Percentiles rank a stretch among this genome's conserved stretches.
Evolutionary conservation across 768 basidiomycete genomes (phyloP).

Genomic region (Boletus rufocinnamomeus): DNA sequence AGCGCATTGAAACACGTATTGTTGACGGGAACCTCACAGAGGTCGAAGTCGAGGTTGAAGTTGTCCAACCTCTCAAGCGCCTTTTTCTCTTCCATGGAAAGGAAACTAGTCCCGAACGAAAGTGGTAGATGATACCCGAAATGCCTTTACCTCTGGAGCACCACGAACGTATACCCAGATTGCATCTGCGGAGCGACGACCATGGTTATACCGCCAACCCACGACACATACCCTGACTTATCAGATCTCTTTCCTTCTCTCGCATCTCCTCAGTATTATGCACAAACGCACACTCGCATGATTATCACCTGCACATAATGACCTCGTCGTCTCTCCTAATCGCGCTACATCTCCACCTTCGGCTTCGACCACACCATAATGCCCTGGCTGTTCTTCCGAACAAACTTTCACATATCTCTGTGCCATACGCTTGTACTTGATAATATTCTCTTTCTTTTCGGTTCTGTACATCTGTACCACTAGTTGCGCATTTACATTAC

Average conservation of each 20-base stretch:
- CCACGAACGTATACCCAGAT: slow-evolving; percentile 33
- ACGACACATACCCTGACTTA: slow-evolving; percentile 41
- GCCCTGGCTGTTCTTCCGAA: slow-evolving; percentile 12
- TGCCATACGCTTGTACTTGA: slow-evolving; percentile 38
- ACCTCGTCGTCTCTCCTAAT: slow-evolving; percentile 35
- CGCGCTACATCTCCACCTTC: slow-evolving; percentile 29
- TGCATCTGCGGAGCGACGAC: slow-evolving; percentile 29
- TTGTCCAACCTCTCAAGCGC: slow-evolving; percentile 56
- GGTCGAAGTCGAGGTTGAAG: slow-evolving; percentile 54
- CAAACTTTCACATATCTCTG: slow-evolving; percentile 28
- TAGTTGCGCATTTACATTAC: slow-evolving; percentile 39
- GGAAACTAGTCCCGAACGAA: slow-evolving; percentile 32
- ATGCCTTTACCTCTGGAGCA: slow-evolving; percentile 14
- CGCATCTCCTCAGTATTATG: slow-evolving; percentile 26
- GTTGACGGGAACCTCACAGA: slow-evolving; percentile 53
- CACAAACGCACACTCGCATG: slow-evolving; percentile 29
- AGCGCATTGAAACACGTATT: slow-evolving; percentile 49
- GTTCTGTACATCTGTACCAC: slow-evolving; percentile 36
- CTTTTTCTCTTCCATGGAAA: slow-evolving; percentile 69
- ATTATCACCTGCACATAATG: slow-evolving; percentile 32
- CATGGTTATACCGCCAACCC: slow-evolving; percentile 35
- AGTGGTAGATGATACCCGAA: slow-evolving; percentile 28
- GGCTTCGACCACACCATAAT: slow-evolving; percentile 20
- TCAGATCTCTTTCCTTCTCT: slow-evolving; percentile 18
- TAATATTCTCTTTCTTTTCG: slow-evolving; percentile 30